Evolutionary conservation across 192 early-diverging fungal species (phyloP).

Genomic region (Coemansia sp.): DNA sequence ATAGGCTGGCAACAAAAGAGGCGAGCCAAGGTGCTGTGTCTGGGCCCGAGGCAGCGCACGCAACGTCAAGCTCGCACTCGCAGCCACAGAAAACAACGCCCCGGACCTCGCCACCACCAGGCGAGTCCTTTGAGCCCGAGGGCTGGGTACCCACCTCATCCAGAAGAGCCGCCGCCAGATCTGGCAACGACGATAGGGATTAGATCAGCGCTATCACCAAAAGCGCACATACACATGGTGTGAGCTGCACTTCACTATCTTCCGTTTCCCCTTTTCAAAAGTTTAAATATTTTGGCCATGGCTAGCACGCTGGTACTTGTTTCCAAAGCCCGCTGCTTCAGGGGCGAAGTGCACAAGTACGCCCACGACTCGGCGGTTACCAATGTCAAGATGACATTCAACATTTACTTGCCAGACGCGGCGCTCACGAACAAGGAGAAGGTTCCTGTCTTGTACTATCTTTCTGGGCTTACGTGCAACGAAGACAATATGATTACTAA

Average conservation of each 20-base stretch:
- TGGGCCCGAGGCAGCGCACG: neutral
- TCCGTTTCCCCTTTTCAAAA: neutral
- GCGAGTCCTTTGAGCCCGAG: conserved; percentile 34
- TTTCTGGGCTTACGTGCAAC: conserved; percentile 80
- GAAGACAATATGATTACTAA: conserved; percentile 92
- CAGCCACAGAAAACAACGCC: neutral
- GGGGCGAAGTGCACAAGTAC: conserved; percentile 71
- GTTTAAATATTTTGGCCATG: conserved; percentile 13
- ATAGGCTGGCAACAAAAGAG: conserved; percentile 12
- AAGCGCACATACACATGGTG: neutral
- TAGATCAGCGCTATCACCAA: neutral
- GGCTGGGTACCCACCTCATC: conserved; percentile 16
- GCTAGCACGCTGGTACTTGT: conserved; percentile 35
- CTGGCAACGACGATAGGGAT: neutral
- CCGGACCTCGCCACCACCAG: conserved; percentile 20
- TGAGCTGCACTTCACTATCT: neutral
- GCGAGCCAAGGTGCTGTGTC: neutral
- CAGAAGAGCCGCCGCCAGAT: neutral
- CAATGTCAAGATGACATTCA: conserved; percentile 74
- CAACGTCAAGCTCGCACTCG: conserved; percentile 3
- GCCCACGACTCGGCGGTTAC: conserved; percentile 62
- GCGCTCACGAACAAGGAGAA: conserved; percentile 19
- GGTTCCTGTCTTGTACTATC: conserved; percentile 62
- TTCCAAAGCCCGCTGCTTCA: conserved; percentile 64
- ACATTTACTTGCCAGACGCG: conserved; percentile 67